A percentile compares a stretch with the other conserved stretches of the same genome.
Evolutionary conservation across 257 asterid species (phyloP).

Genomic region (Orobanche coerulescens): DNA sequence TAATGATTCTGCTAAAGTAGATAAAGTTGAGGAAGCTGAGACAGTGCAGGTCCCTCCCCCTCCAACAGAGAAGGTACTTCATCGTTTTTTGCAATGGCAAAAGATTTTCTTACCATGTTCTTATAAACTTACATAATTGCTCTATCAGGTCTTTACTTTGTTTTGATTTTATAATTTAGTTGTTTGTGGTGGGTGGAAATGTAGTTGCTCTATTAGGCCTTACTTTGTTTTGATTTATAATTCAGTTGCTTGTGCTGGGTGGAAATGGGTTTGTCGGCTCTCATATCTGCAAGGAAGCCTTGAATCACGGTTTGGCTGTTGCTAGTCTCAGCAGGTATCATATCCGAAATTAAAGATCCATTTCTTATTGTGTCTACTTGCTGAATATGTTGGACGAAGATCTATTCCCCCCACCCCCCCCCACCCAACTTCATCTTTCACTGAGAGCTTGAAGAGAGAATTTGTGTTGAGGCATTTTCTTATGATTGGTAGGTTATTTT

Average conservation of each 20-base stretch:
- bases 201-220: slow-evolving; percentile 22
- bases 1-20: slow-evolving; percentile 34
- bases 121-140: slow-evolving; percentile 3
- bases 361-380: background rate
- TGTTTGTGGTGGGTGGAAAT: slow-evolving; percentile 95
- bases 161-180: slow-evolving; percentile 34
- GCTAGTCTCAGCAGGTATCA: slow-evolving; percentile 90
- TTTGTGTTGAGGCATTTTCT: background rate
- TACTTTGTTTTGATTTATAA: slow-evolving; percentile 1
- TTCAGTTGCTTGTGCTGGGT: slow-evolving; percentile 91
- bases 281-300: slow-evolving; percentile 87
- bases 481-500: background rate
- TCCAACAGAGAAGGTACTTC: slow-evolving; percentile 70
- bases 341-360: background rate
- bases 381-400: background rate
- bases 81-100: slow-evolving; percentile 3
- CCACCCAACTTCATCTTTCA: too few species aligned
- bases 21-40: slow-evolving; percentile 79
- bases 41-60: slow-evolving; percentile 74
- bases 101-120: background rate
- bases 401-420: background rate
- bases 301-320: slow-evolving; percentile 60
- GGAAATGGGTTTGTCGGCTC: slow-evolving; percentile 98
- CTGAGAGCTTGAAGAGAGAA: too few species aligned
- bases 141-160: background rate